Percentiles rank a stretch among this genome's conserved stretches.
phyloP scores from a whole-genome alignment of 768 basidiomycete genomes.

The Xerocomus spinulosus region DNA sequence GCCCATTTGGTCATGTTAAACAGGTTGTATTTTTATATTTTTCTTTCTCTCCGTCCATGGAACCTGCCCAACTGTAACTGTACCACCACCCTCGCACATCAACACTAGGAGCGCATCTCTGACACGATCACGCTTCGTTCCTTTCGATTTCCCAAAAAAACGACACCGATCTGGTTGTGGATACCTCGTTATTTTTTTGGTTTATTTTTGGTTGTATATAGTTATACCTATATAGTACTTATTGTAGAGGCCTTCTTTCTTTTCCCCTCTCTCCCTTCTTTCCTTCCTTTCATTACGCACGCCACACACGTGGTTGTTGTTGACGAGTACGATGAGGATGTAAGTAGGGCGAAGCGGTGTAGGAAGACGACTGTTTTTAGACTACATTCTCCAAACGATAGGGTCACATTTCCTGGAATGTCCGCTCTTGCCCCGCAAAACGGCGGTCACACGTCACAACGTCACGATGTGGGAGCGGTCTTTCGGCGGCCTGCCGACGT shows the following conservation, averaged over 20 bases:
- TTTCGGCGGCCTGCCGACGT: not conserved
- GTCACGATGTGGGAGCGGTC: not conserved
- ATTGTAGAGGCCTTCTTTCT: conserved; percentile 10
- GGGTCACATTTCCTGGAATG: not conserved
- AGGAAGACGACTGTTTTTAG: conserved; percentile 7
- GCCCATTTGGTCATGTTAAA: conserved; percentile 7
- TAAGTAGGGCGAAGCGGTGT: conserved; percentile 14
- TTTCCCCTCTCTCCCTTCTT: not conserved
- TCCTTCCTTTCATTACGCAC: not conserved
- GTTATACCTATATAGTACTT: conserved; percentile 28
- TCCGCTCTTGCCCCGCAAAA: conserved; percentile 5
- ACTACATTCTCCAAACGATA: not conserved
- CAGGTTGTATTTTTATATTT: conserved; percentile 26
- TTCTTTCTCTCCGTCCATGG: conserved; percentile 1
- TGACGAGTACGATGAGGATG: not conserved
- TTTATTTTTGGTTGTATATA: conserved; percentile 24
- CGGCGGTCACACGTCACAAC: not conserved
- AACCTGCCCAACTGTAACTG: conserved; percentile 22
- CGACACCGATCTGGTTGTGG: not conserved
- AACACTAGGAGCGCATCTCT: not conserved
- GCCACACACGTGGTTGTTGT: not conserved
- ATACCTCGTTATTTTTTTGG: conserved; percentile 4
- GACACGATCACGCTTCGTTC: conserved; percentile 14
- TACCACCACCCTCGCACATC: conserved; percentile 10
- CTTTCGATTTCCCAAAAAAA: not conserved